Evolutionary conservation across 1,139 yeast species (phyloP), one percentile per base, ranked within the genome.

Genomic region (Scheffersomyces lignicola): DNA sequence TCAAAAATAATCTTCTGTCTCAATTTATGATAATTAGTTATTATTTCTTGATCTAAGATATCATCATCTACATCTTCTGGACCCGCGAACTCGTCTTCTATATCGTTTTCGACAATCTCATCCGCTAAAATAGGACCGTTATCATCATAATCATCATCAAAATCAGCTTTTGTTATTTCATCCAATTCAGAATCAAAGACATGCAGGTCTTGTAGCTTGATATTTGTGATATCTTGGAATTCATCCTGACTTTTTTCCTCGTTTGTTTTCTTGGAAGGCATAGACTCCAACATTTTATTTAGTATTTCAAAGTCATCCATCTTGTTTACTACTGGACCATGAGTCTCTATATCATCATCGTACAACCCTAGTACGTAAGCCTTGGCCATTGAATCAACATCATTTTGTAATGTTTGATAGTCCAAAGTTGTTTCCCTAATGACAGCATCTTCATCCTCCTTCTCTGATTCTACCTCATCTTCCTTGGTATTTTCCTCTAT

Each of bases 351-450:
- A 44, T 80, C 85, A 42, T 51, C 58, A 44, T 78, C 83, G 48
- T 78, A 80, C 46, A 73, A 54, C 1, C 85, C 86, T 29, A 70
- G 47, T n/a, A 67, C 61, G 44, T 80, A 80, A 0, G 83, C 84
- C 39, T 68, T 65, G 0, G 77, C 84, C 83, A 80, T 76, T 3
- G 75, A 65, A 35, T 78, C 82, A 43, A 31, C 61, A 34, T 45
- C 49, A 26, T 34, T 60, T 22, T 66, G 68, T 32, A 76, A 44
- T 5, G 64, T 45, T 9, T 51, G 58, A 44, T 63, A 74, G 42
- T 76, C 80, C 7, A 75, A 40, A 0, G 55, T 41, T 1, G 69
- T 52, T 11, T 51, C 56, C 24, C 47, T 44, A n/a, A 56, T 42
- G 12, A 44, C 47, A 4, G 40, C 20, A 14, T 33, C 21, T 17